A percentile compares a stretch with the other conserved stretches of the same genome.
Evolutionary conservation across 1,139 yeast genomes (phyloP).

Genomic region (Nakaseomyces uthaithaninus): DNA sequence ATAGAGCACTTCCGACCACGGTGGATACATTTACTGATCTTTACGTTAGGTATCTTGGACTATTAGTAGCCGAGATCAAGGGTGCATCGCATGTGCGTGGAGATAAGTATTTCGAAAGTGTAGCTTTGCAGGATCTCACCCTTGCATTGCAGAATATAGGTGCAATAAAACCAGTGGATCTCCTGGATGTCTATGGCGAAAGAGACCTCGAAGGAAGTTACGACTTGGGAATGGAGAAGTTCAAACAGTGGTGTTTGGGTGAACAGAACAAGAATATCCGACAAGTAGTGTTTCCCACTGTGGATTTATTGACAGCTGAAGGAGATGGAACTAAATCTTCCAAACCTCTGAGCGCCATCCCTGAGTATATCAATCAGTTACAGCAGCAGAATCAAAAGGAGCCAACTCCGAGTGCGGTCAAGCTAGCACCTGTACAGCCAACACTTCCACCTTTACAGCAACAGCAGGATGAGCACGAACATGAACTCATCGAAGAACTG

Average conservation of each 20-base stretch:
- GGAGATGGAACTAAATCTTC: conserved; percentile 12
- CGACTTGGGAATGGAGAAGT: conserved; percentile 37
- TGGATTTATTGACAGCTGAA: conserved; percentile 22
- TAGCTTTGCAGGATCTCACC: conserved; percentile 50
- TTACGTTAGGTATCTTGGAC: conserved; percentile 45
- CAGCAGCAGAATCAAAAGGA: conserved; percentile 13
- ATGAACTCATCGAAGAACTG: conserved; percentile 24
- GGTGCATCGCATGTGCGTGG: conserved; percentile 34
- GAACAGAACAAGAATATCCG: conserved; percentile 37
- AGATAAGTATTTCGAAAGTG: conserved; percentile 34
- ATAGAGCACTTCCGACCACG: conserved; percentile 54
- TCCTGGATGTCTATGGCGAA: conserved; percentile 37
- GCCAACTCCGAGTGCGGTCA: conserved; percentile 4
- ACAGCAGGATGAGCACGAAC: conserved; percentile 9
- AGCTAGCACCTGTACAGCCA: conserved; percentile 8
- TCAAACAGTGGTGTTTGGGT: conserved; percentile 43
- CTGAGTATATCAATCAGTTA: conserved; percentile 30
- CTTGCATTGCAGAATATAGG: conserved; percentile 53
- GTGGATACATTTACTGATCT: conserved; percentile 58
- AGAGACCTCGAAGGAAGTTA: conserved; percentile 34
- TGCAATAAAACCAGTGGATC: conserved; percentile 42
- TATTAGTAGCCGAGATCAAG: conserved; percentile 39
- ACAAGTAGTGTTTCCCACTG: conserved; percentile 34
- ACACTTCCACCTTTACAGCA: background rate
- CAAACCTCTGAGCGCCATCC: conserved; percentile 25